Evolutionary conservation across 495 filamentous ascomycete genomes (phyloP).

Genomic region (Extremus antarcticus): DNA sequence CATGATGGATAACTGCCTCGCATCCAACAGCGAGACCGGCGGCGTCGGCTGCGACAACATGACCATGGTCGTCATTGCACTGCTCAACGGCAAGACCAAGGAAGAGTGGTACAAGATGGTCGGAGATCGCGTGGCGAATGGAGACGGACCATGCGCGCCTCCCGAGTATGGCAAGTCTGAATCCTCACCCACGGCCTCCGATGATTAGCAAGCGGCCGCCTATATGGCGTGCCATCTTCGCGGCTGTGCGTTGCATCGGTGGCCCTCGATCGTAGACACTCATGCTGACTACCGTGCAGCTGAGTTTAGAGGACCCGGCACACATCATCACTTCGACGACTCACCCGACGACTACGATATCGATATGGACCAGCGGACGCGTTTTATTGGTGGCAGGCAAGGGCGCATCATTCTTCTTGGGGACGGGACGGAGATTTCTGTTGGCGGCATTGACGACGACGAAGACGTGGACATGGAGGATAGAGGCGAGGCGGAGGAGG

Average conservation of each 20-base stretch:
- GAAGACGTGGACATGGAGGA: slow-evolving; percentile 74
- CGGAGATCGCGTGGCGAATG: slow-evolving; percentile 84
- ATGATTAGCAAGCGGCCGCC: not conserved
- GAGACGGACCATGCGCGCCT: slow-evolving; percentile 96
- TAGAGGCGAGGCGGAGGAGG: slow-evolving; percentile 45
- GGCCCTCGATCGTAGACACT: not conserved
- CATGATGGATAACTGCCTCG: slow-evolving; percentile 99
- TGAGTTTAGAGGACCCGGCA: slow-evolving; percentile 88
- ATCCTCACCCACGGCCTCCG: slow-evolving; percentile 21
- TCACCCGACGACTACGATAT: slow-evolving; percentile 86
- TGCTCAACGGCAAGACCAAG: slow-evolving; percentile 82
- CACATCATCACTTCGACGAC: slow-evolving; percentile 85
- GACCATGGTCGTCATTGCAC: slow-evolving; percentile 88
- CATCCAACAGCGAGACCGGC: slow-evolving; percentile 93
- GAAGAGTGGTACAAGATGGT: slow-evolving; percentile 97
- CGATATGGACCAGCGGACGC: slow-evolving; percentile 53
- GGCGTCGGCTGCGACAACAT: slow-evolving; percentile 99
- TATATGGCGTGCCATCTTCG: not conserved
- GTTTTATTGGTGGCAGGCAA: slow-evolving; percentile 47
- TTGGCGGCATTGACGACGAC: slow-evolving; percentile 50
- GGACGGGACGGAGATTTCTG: slow-evolving; percentile 81
- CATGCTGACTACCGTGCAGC: slow-evolving; percentile 43
- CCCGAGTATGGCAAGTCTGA: slow-evolving; percentile 95
- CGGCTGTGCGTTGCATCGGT: not conserved
- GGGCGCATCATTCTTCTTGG: slow-evolving; percentile 88